Percentiles rank a stretch among this genome's conserved stretches.
These are phyloP conservation scores for Fonsecaea multimorphosa DNA, from an alignment of 2,329 filamentous ascomycete species.

Conservation along the genomic window DNA sequence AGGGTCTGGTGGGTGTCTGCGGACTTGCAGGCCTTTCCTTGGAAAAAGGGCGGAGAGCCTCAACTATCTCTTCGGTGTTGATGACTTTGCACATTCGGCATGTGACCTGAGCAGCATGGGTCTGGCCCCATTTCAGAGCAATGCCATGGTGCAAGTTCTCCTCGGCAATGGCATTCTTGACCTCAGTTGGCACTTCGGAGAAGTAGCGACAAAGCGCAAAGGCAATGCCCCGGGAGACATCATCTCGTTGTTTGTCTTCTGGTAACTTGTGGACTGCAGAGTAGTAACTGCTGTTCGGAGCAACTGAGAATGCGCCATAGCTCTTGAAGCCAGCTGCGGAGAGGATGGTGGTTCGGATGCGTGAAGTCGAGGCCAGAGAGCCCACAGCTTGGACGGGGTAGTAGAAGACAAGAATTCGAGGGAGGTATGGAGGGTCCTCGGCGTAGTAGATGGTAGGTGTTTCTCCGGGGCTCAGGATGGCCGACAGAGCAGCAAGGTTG, in stretches of 20 bases:
- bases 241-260: conserved; percentile 93
- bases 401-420: conserved; percentile 85
- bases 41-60: conserved; percentile 61
- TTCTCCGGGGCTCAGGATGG: conserved; percentile 35
- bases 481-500: conserved; percentile 39
- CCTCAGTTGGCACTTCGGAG: conserved; percentile 76
- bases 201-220: conserved; percentile 97
- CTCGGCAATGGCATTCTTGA: conserved; percentile 72
- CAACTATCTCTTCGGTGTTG: conserved; percentile 73
- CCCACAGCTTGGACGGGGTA: conserved; percentile 89
- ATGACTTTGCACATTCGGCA: conserved; percentile 83
- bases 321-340: conserved; percentile 86
- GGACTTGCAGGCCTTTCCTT: conserved; percentile 38
- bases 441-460: conserved; percentile 77
- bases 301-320: conserved; percentile 89
- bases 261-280: conserved; percentile 87
- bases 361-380: conserved; percentile 83
- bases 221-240: conserved; percentile 86
- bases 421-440: conserved; percentile 79
- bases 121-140: conserved; percentile 58
- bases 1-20: conserved; percentile 29
- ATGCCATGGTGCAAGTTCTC: conserved; percentile 38
- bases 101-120: conserved; percentile 90
- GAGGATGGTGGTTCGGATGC: conserved; percentile 93
- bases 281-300: conserved; percentile 90